Evolutionary conservation across 306 rosid genomes (phyloP).

Genomic region (Trichosanthes cucumerina): DNA sequence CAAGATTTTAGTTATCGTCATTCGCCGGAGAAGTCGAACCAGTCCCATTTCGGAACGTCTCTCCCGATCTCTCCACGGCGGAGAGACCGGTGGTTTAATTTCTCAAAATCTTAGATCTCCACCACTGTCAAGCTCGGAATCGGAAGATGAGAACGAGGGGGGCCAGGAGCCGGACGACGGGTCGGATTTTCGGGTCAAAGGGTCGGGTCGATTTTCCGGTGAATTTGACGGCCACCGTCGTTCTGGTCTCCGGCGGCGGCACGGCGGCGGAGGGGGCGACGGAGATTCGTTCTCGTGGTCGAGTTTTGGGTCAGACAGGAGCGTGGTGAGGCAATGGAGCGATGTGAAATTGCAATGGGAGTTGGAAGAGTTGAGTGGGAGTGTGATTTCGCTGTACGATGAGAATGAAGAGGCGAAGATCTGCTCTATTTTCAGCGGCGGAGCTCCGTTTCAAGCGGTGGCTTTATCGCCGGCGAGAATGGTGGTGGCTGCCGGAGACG

Average conservation of each 20-base stretch:
- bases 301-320: conserved; percentile 22
- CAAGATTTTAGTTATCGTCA: conserved; percentile 20
- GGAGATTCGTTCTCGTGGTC: conserved; percentile 24
- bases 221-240: not conserved
- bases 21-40: conserved; percentile 1
- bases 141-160: conserved; percentile 1
- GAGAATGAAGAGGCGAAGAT: conserved; percentile 1
- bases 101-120: conserved; percentile 12
- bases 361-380: conserved; percentile 13
- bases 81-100: not conserved
- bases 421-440: not conserved
- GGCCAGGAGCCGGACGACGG: not conserved
- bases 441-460: not conserved
- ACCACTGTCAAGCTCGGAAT: not conserved
- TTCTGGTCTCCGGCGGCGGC: conserved; percentile 15
- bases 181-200: conserved; percentile 19
- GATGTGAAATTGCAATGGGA: conserved; percentile 27
- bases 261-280: not conserved
- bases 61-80: not conserved
- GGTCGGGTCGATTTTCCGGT: not conserved
- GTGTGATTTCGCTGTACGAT: conserved; percentile 20
- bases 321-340: conserved; percentile 49
- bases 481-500: conserved; percentile 17
- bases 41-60: conserved; percentile 8
- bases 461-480: conserved; percentile 18